Evolutionary conservation across 2,329 filamentous ascomycete genomes (phyloP).

Genomic region (Capronia americana): DNA sequence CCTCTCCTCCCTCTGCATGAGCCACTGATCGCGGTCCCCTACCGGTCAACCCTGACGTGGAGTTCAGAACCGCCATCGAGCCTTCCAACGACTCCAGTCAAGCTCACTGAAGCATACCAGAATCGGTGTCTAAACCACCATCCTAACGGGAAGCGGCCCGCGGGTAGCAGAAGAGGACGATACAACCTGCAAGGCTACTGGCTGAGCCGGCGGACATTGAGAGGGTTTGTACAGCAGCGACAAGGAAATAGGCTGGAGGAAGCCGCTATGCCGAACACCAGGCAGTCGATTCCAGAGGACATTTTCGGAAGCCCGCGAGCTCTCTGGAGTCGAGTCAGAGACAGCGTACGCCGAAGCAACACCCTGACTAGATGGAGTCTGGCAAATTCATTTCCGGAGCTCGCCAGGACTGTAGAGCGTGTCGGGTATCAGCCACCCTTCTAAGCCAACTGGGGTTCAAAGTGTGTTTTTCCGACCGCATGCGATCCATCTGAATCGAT

Average conservation of each 20-base stretch:
- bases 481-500: neutral
- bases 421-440: neutral
- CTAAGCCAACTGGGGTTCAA: neutral
- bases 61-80: neutral
- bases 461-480: neutral
- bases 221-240: constrained; percentile 2
- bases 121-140: constrained; percentile 5
- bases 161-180: neutral
- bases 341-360: constrained; percentile 7
- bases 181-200: constrained; percentile 10
- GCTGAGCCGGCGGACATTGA: constrained; percentile 16
- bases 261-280: neutral
- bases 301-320: neutral
- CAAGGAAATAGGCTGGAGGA: neutral
- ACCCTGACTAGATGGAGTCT: neutral
- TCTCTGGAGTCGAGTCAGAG: constrained; percentile 2
- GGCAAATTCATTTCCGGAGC: neutral
- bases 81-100: constrained; percentile 10
- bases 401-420: constrained; percentile 2
- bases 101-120: constrained; percentile 6
- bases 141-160: neutral
- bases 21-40: constrained; percentile 7
- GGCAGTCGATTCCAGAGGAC: neutral
- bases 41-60: neutral
- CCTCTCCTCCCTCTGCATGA: neutral